Base-by-base conservation (phyloP, 805 yeast species). In the Candida krabiensis region DNA sequence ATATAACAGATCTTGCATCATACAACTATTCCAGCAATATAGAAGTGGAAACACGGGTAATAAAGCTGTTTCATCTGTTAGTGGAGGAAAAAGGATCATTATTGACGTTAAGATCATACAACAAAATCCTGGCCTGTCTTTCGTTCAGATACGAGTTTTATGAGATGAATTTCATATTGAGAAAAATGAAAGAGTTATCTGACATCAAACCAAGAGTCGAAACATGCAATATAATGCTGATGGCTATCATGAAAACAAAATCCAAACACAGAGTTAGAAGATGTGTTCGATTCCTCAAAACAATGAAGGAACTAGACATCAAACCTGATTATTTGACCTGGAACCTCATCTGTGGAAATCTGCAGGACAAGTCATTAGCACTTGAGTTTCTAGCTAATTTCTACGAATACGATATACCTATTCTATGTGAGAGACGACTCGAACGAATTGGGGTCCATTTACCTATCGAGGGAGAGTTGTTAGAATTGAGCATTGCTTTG, bases 291-390 rank as follows among this genome's bases (percentile, higher is more conserved):
- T 19, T 27, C 15, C 19, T 49, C 14, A 14, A 30, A 9, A 18
- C 4, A 8, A 46, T 49, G 48, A 22, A 37, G 9, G 5, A 17
- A 0, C 13, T 21, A 5, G 28, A 30, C 8, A 14, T 49, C 7
- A 29, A 3, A 13, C 49, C 49, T 1, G 48, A 49, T 27, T 15
- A 32, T 14, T 16, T 42, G 26, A 49, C 51, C 11, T 49, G 50
- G 50, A 46, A 46, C 28, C 19, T 49, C 4, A 13, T 46, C 2
- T 37, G 41, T 19, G 30, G 43, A 9, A 37, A 46, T 3, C 9
- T 46, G 13, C 14, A 23, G 2, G 40, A 42, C 21, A 16, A 15
- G 8, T 16, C 15, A 1, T 32, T 32, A n/a, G 16, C 26, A 5
- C 19, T 46, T 14, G 15, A 28, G 2, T 19, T 44, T n/a, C 28